Conservation (phyloP, 805 yeast genomes). For the Zygoascus tannicola region DNA sequence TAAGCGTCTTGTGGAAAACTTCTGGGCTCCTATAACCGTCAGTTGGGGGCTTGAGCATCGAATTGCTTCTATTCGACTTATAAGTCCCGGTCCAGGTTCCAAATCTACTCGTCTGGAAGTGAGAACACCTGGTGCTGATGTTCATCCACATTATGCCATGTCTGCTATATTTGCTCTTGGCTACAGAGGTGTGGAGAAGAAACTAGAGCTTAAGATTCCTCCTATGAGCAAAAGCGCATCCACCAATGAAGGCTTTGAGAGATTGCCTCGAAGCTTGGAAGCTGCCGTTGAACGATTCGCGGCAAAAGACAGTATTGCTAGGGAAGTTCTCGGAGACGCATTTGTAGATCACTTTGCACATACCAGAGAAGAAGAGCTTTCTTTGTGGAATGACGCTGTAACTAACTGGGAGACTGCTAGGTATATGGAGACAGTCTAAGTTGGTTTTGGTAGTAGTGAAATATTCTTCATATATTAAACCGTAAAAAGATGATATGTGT, state of each 20-base stretch:
- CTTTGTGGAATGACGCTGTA: conserved; percentile 25
- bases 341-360: conserved; percentile 29
- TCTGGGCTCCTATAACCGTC: conserved; percentile 31
- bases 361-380: conserved; percentile 25
- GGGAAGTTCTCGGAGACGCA: conserved; percentile 31
- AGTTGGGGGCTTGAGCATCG: conserved; percentile 30
- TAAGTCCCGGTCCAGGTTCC: conserved; percentile 22
- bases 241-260: conserved; percentile 16
- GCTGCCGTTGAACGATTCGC: conserved; percentile 23
- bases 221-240: conserved; percentile 23
- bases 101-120: conserved; percentile 27
- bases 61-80: conserved; percentile 27
- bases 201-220: conserved; percentile 19
- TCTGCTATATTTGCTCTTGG: conserved; percentile 28
- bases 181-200: conserved; percentile 23
- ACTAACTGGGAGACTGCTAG: conserved; percentile 29
- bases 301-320: conserved; percentile 21
- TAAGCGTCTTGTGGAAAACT: conserved; percentile 28
- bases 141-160: conserved; percentile 28
- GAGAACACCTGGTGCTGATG: conserved; percentile 32
- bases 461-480: no score
- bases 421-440: conserved; percentile 25
- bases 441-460: background rate
- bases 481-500: no score
- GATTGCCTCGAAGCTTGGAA: conserved; percentile 22